phyloP scores from a whole-genome alignment of 176 grass and related monocot genomes.

The Elymus sibiricus region DNA sequence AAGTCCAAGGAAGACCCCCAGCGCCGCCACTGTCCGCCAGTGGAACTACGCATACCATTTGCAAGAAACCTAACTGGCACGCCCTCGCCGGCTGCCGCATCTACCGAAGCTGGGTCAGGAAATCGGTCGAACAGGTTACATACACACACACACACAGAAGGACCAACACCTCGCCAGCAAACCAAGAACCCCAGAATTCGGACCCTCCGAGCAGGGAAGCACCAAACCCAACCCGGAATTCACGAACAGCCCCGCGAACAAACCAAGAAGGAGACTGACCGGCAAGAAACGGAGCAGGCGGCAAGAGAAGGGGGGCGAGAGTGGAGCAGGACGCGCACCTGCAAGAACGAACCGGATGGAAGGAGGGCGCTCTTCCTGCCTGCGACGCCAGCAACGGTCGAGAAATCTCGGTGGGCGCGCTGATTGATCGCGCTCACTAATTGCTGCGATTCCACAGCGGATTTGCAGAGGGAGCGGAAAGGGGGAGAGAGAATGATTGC shows the following conservation, averaged over 20 bases:
- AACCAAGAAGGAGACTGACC: background rate
- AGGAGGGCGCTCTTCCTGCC: too few species aligned
- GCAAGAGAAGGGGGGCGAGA: background rate
- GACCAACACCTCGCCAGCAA: too few species aligned
- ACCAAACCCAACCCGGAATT: background rate
- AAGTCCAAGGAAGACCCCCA: too few species aligned
- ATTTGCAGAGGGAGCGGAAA: background rate
- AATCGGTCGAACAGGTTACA: constrained; percentile 7
- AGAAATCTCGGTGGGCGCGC: background rate
- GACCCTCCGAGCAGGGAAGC: background rate
- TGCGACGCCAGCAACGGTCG: background rate
- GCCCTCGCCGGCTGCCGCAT: background rate
- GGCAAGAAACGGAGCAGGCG: background rate
- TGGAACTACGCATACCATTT: too few species aligned
- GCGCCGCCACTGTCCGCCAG: too few species aligned
- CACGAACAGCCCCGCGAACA: background rate
- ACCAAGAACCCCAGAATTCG: background rate
- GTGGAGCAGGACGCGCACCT: background rate
- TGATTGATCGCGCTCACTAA: background rate
- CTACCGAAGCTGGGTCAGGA: background rate
- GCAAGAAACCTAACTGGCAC: background rate
- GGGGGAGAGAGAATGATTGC: background rate
- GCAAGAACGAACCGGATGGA: too few species aligned
- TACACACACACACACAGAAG: background rate
- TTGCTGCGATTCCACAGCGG: background rate